phyloP scores from a whole-genome alignment of 495 filamentous ascomycete species.

The Bacidia gigantensis region DNA sequence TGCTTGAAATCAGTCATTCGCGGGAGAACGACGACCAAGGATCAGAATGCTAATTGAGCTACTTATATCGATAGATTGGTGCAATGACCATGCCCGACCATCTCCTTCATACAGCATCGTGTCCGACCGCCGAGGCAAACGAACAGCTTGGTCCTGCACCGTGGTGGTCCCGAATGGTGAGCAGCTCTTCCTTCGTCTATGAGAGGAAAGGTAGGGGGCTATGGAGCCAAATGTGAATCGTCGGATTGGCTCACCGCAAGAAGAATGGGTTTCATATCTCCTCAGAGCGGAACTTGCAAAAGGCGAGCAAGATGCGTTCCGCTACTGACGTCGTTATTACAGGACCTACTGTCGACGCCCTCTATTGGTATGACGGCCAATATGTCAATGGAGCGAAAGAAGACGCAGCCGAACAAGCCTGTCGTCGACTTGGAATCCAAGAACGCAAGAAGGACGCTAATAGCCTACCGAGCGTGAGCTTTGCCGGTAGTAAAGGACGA shows the following conservation, averaged over 20 bases:
- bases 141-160: conserved; percentile 77
- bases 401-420: conserved; percentile 69
- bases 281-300: no score
- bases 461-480: background rate
- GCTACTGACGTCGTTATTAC: background rate
- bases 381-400: conserved; percentile 79
- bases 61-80: background rate
- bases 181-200: background rate
- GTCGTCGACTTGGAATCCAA: background rate
- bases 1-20: no score
- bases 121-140: conserved; percentile 72
- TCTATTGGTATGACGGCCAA: conserved; percentile 86
- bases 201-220: no score
- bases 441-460: background rate
- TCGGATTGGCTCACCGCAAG: no score
- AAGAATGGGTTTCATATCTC: no score
- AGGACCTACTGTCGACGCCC: conserved; percentile 43
- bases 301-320: no score
- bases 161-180: conserved; percentile 31
- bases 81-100: conserved; percentile 18
- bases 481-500: background rate
- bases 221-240: no score
- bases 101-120: conserved; percentile 55
- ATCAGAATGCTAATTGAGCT: background rate
- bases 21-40: no score